A percentile compares a stretch with the other conserved stretches of the same genome.
These are phyloP conservation scores for Penicillium canariense DNA, from an alignment of 495 filamentous ascomycete genomes.

Conservation along the genomic window DNA sequence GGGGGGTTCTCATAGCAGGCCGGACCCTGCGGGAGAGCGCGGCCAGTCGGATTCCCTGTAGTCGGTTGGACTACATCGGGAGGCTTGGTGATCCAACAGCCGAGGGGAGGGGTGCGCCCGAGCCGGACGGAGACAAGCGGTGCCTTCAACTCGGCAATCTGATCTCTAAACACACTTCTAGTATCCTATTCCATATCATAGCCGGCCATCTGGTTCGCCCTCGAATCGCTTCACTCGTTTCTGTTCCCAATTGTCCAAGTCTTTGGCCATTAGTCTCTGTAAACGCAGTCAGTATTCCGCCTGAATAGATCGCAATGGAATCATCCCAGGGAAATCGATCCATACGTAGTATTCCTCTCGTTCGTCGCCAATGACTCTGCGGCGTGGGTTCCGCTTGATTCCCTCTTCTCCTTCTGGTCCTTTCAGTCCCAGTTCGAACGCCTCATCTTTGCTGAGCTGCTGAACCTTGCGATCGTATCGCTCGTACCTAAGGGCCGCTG, in stretches of 20 bases:
- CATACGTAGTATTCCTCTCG: slow-evolving; percentile 95
- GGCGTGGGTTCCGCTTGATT: slow-evolving; percentile 46
- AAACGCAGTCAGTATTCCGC: background rate
- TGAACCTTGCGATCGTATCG: slow-evolving; percentile 82
- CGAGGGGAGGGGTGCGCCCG: background rate
- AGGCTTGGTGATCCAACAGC: background rate
- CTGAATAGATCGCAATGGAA: background rate
- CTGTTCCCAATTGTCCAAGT: slow-evolving; percentile 95
- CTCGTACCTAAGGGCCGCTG: slow-evolving; percentile 90
- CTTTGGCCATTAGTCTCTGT: slow-evolving; percentile 84
- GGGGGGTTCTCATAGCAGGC: background rate
- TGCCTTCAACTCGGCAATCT: background rate
- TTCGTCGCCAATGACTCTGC: slow-evolving; percentile 53
- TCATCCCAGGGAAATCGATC: background rate
- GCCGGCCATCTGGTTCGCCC: slow-evolving; percentile 83
- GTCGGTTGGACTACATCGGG: background rate
- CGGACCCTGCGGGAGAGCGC: background rate
- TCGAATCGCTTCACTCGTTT: slow-evolving; percentile 83
- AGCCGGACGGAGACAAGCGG: background rate
- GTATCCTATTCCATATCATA: slow-evolving; percentile 45
- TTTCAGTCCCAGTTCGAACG: slow-evolving; percentile 66
- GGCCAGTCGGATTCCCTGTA: too few species aligned
- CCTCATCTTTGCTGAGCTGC: slow-evolving; percentile 77
- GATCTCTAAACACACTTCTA: background rate
- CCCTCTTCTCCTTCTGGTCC: slow-evolving; percentile 44